Conservation (phyloP, 1,284 basidiomycete species). For the Cryptococcus hybrid region DNA sequence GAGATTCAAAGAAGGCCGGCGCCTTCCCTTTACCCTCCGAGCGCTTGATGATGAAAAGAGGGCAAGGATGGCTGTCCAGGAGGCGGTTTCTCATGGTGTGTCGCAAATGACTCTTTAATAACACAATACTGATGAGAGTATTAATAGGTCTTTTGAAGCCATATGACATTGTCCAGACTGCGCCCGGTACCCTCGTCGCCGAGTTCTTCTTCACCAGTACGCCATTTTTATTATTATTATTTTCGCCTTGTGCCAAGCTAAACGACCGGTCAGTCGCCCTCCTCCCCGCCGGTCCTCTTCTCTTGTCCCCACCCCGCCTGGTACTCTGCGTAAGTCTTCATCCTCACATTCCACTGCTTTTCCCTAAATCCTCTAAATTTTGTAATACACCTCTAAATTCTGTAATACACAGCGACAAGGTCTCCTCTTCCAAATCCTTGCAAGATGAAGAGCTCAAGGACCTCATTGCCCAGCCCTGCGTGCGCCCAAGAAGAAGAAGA, state of each 20-base stretch:
- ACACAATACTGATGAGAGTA: not conserved
- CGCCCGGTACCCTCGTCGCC: conserved; percentile 74
- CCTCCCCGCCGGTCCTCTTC: conserved; percentile 74
- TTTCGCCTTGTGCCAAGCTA: no score
- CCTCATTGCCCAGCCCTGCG: conserved; percentile 65
- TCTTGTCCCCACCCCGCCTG: conserved; percentile 66
- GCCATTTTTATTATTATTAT: conserved; percentile 40
- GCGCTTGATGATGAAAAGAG: conserved; percentile 85
- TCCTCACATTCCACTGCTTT: no score
- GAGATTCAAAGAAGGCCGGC: conserved; percentile 83
- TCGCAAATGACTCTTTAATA: no score
- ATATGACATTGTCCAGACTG: conserved; percentile 62
- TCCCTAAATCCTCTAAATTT: not conserved
- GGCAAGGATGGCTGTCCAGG: conserved; percentile 90
- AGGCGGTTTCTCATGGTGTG: conserved; percentile 84
- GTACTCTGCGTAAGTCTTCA: conserved; percentile 69
- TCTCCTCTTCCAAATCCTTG: conserved; percentile 84
- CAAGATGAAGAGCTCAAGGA: conserved; percentile 82
- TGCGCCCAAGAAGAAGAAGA: conserved; percentile 89
- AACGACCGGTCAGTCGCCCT: conserved; percentile 63
- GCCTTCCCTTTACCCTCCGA: conserved; percentile 65
- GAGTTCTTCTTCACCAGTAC: conserved; percentile 86
- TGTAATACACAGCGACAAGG: conserved; percentile 55
- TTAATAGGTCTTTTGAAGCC: conserved; percentile 43
- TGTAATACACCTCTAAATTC: conserved; percentile 1